Percentiles rank a stretch among this genome's conserved stretches.
Conservation (phyloP, 768 basidiomycete genomes). For the Tricholoma saponaceum region DNA sequence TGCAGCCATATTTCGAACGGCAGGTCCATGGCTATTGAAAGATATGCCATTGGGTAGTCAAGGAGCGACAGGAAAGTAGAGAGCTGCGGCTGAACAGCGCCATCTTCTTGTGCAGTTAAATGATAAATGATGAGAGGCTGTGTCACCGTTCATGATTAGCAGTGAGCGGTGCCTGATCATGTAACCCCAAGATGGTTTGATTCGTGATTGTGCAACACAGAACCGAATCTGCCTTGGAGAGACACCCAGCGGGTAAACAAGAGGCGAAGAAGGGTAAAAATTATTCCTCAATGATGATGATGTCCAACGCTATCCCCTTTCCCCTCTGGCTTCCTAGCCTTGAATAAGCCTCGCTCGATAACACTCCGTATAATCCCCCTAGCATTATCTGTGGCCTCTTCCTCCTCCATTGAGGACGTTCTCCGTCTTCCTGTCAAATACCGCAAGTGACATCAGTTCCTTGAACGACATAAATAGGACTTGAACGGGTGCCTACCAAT, state of each 20-base stretch:
- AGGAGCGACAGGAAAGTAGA: background rate
- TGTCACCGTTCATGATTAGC: too few relatives aligned
- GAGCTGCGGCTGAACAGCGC: background rate
- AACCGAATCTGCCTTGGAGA: too few relatives aligned
- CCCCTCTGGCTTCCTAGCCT: slow-evolving; percentile 67
- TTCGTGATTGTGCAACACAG: too few relatives aligned
- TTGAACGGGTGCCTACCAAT: slow-evolving; percentile 52
- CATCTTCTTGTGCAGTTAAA: too few relatives aligned
- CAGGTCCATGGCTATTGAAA: slow-evolving; percentile 1
- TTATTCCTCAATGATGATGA: background rate
- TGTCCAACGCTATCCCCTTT: slow-evolving; percentile 31
- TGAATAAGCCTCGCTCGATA: slow-evolving; percentile 63
- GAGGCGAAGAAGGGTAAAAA: too few relatives aligned
- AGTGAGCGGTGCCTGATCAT: too few relatives aligned
- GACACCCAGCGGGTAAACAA: too few relatives aligned
- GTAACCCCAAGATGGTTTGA: too few relatives aligned
- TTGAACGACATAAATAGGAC: background rate
- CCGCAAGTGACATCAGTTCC: background rate
- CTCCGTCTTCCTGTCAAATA: slow-evolving; percentile 20
- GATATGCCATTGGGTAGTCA: background rate
- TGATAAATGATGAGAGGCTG: too few relatives aligned
- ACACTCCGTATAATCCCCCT: slow-evolving; percentile 53
- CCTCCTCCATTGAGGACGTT: slow-evolving; percentile 18
- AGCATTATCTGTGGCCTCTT: slow-evolving; percentile 40
- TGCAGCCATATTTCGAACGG: slow-evolving; percentile 19